Base-by-base conservation (phyloP, 306 rosid species). In the Arachis stenosperma region DNA sequence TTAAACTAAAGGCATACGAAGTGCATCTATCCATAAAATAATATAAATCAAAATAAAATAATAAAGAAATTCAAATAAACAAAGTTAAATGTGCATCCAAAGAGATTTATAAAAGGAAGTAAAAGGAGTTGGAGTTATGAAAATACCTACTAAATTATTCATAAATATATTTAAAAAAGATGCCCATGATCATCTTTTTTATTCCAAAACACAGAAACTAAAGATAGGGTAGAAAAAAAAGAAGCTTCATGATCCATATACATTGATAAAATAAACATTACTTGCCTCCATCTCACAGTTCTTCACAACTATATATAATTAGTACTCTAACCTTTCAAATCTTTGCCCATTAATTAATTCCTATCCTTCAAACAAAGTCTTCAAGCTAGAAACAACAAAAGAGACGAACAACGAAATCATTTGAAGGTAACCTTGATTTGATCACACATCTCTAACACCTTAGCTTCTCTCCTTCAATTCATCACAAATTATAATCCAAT, bases 181-280 rank as follows among this genome's bases (percentile, higher is more conserved):
- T 5, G 42, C 53, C 68, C 73, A 68, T 62, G 66, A 69, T 73
- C 77, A 75, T 71, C 65, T 79, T 74, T 81, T 82, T 77, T 83
- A 82, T 87, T 84, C 70, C 79, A 78, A 78, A 80, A 82, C 81
- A 71, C 70, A 78, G 76, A 75, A 69, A 56, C 81, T 73, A 78
- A 53, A 17, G 67, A 62, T 55, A 56, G 11, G 43, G 3, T n/a
- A 43, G 2, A 42, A 42, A 6, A 42, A 42, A 63, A 48, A 66
- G 11, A 36, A 62, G 70, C 70, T 71, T 74, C 71, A 75, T 50
- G 50, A 69, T 65, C 79, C 80, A 82, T 82, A 68, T 85, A 77
- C 81, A 81, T 57, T 65, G 64, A 80, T 74, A 70, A 66, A 60
- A 29, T 66, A 79, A 44, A 61, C 71, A 58, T 77, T 77, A 61